These are phyloP conservation scores for Yarrowia sp. DNA, from an alignment of 805 yeast genomes.

Conservation along the genomic window DNA sequence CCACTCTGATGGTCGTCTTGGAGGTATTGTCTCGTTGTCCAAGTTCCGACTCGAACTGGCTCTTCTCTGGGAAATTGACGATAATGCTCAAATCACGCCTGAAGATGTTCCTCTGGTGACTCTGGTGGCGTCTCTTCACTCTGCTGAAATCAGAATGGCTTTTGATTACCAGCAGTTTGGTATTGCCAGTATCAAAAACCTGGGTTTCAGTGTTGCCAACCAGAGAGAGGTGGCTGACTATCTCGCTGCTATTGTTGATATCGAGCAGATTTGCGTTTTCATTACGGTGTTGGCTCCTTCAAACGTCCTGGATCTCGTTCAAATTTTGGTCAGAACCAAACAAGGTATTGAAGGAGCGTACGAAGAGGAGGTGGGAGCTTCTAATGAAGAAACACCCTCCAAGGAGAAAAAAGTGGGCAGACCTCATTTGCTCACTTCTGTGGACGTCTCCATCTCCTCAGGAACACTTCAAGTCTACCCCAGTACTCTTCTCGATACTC, in stretches of 20 bases:
- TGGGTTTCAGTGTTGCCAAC: conserved; percentile 62
- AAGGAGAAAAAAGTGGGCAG: conserved; percentile 19
- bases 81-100: conserved; percentile 20
- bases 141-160: conserved; percentile 58
- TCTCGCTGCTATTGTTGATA: conserved; percentile 39
- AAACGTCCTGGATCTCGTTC: conserved; percentile 72
- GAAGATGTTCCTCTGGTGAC: conserved; percentile 65
- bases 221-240: conserved; percentile 65
- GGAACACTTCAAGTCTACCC: conserved; percentile 71
- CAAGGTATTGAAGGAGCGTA: conserved; percentile 73
- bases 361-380: conserved; percentile 68
- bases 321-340: conserved; percentile 65
- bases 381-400: conserved; percentile 40
- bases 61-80: conserved; percentile 60
- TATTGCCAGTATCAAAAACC: conserved; percentile 51
- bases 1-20: conserved; percentile 71
- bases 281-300: conserved; percentile 85
- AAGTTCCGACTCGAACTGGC: conserved; percentile 59
- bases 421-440: conserved; percentile 47
- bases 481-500: conserved; percentile 71
- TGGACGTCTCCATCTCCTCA: conserved; percentile 59
- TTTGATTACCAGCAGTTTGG: conserved; percentile 86
- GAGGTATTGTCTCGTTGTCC: conserved; percentile 59
- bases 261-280: conserved; percentile 57
- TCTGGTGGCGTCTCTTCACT: conserved; percentile 54